Conservation (phyloP, 345 rosid species). For the Psidium friedrichsthalianum region DNA sequence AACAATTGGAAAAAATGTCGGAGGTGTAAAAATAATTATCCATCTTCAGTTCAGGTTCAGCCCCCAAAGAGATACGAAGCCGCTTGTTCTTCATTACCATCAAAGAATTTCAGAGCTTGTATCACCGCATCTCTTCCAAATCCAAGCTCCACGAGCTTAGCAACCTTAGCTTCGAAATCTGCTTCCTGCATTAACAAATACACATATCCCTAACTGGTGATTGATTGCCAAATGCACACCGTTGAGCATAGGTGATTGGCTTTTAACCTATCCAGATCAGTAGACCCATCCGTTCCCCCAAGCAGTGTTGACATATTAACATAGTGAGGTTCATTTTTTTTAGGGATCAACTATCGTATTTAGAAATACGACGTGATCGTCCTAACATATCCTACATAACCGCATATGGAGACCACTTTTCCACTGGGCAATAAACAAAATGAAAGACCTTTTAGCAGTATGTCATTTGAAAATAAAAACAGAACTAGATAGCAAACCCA, state of each 20-base stretch:
- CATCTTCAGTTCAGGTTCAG: conserved; percentile 9
- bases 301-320: neutral
- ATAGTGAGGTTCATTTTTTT: neutral
- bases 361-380: neutral
- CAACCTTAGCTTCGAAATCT: conserved; percentile 83
- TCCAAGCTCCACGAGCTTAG: conserved; percentile 85
- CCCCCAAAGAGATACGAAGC: conserved; percentile 94
- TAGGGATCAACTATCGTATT: neutral
- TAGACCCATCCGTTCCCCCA: neutral
- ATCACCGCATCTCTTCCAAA: conserved; percentile 70
- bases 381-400: neutral
- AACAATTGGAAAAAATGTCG: neutral
- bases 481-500: neutral
- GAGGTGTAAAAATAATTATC: neutral
- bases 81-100: conserved; percentile 93
- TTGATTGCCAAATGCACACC: neutral
- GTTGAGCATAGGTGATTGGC: neutral
- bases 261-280: neutral
- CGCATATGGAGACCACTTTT: neutral
- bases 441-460: neutral
- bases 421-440: neutral
- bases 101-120: conserved; percentile 75
- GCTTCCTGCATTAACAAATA: conserved; percentile 32
- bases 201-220: neutral
- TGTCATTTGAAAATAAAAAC: neutral